Evolutionary conservation across 495 filamentous ascomycete genomes (phyloP).

Genomic region (Penicillium pancosmium): DNA sequence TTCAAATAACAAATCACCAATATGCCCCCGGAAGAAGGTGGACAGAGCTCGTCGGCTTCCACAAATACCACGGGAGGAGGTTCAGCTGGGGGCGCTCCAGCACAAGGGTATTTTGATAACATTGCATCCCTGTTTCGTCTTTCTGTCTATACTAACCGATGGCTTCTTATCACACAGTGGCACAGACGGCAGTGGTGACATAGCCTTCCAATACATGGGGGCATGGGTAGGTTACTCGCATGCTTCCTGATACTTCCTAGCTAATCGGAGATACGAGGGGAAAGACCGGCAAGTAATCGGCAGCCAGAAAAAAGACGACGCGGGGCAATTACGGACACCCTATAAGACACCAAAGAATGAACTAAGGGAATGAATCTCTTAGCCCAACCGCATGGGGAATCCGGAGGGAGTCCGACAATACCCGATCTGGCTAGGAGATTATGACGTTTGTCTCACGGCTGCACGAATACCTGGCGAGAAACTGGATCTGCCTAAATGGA

Average conservation of each 20-base stretch:
- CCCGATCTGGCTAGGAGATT: slow-evolving; percentile 2
- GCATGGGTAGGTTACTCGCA: background rate
- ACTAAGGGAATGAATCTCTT: background rate
- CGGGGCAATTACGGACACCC: background rate
- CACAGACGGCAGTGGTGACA: no score
- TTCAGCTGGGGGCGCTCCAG: no score
- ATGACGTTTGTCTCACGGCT: slow-evolving; percentile 2
- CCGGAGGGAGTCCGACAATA: slow-evolving; percentile 4
- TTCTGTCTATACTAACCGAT: no score
- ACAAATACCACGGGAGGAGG: no score
- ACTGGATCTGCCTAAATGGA: background rate
- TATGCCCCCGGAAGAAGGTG: no score
- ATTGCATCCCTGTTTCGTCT: no score
- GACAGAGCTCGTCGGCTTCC: no score
- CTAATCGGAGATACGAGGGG: background rate
- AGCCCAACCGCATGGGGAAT: background rate
- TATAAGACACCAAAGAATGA: background rate
- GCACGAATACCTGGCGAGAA: background rate
- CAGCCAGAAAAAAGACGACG: background rate
- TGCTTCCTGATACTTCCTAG: background rate
- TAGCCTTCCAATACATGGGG: background rate
- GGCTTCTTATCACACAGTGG: no score
- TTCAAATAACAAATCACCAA: no score
- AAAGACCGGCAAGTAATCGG: background rate
- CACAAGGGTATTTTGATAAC: no score